Base-by-base conservation (phyloP, 345 rosid genomes). In the Salix koriyanagi region DNA sequence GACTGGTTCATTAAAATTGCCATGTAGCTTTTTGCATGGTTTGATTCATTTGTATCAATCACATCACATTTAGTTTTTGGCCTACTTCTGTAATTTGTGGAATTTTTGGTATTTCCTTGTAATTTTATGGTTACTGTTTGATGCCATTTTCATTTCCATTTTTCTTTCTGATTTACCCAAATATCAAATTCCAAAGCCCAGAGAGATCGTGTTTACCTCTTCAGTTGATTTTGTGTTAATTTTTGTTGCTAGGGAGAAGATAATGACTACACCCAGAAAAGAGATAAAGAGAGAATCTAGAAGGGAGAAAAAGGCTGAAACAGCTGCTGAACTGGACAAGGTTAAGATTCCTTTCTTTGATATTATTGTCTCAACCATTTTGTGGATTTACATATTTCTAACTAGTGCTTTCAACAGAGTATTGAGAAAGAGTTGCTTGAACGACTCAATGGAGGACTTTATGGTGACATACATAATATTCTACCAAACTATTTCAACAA, bases 291-390 rank as follows among this genome's bases (percentile, higher is more conserved):
- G 94, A 78, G 97, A 93, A 81, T 73, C 84, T 9, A 90, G 98
- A 86, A 92, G 94, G 82, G 94, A 91, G 87, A 91, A 90, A 62
- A 93, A 93, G 83, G 99, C 98, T 41, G 86, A 79, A 75, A 91
- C 83, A 68, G 98, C 99, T 67, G 99, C 99, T 2, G 77, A 78
- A 66, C 65, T 96, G 84, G 97, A 95, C 14, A 91, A 87, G 99
- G 99, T 93, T 77, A 62, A 72, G 5, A 48, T 69, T 76, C 67
- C 8, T 19, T 32, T 23, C 68, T 37, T 28, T 58, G 61, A 56
- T 56, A 23, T 7, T 52, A 1, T 32, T n/a, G 36, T 34, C 68
- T 71, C 70, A 46, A 36, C 10, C 12, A n/a, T 61, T 58, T 25
- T 4, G 18, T n/a, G 8, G 37, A 21, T 67, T 18, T 36, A 14